These are phyloP conservation scores for Neopestalotiopsis sp. DNA, from an alignment of 2,329 filamentous ascomycete genomes.

Conservation along the genomic window DNA sequence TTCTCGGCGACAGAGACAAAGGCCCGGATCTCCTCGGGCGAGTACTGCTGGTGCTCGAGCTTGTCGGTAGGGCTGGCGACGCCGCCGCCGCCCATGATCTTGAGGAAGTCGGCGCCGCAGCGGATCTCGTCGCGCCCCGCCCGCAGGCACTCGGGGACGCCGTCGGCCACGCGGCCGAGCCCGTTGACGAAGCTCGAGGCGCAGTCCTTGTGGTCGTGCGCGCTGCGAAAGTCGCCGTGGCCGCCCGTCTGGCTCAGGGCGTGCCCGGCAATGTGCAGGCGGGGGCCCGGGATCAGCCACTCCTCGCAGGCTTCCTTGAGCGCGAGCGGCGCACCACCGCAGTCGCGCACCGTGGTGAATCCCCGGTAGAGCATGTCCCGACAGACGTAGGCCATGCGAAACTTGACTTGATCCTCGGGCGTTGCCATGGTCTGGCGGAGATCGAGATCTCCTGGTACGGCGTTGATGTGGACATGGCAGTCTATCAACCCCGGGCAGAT, in stretches of 20 bases:
- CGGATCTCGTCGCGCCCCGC: background rate
- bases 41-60: background rate
- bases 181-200: background rate
- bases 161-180: background rate
- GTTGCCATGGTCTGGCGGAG: background rate
- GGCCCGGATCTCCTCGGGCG: background rate
- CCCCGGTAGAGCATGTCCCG: background rate
- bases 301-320: conserved; percentile 1
- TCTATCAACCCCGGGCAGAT: background rate
- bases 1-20: background rate
- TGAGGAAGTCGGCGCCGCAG: background rate
- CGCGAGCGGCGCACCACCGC: background rate
- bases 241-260: conserved; percentile 1
- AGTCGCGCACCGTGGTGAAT: conserved; percentile 3
- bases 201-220: background rate
- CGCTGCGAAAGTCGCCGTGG: background rate
- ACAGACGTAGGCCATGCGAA: background rate
- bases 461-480: background rate
- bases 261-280: conserved; percentile 3
- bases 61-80: background rate
- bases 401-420: background rate
- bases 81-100: conserved; percentile 9
- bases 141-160: background rate
- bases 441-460: background rate
- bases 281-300: background rate